phyloP scores from a whole-genome alignment of 768 basidiomycete species.

The Podaxis rugospora region DNA sequence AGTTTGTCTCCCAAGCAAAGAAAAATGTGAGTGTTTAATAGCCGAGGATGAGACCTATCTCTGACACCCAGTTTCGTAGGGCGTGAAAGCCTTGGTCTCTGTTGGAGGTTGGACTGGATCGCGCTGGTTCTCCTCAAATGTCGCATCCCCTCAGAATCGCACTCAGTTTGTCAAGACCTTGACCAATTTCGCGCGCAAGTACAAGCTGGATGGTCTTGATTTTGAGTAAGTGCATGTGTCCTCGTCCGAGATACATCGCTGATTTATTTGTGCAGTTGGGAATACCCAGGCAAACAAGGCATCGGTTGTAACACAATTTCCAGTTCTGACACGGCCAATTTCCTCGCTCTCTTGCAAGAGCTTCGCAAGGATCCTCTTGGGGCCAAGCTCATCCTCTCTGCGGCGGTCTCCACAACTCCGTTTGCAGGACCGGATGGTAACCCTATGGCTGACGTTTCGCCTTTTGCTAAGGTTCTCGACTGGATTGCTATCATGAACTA shows the following conservation, averaged over 20 bases:
- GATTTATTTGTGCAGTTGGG: constrained; percentile 55
- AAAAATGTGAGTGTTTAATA: constrained; percentile 28
- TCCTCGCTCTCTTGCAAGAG: constrained; percentile 72
- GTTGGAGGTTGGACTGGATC: constrained; percentile 74
- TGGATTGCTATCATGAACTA: constrained; percentile 64
- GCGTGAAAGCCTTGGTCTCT: constrained; percentile 52
- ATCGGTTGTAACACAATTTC: constrained; percentile 67
- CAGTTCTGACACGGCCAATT: constrained; percentile 67
- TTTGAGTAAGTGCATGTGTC: constrained; percentile 35
- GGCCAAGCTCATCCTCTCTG: constrained; percentile 53
- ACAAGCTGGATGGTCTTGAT: constrained; percentile 57
- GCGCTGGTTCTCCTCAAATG: constrained; percentile 55
- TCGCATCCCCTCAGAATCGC: constrained; percentile 54
- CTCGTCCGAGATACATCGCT: background rate
- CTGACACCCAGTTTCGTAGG: constrained; percentile 26
- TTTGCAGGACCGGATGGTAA: constrained; percentile 43
- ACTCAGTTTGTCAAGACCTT: constrained; percentile 63
- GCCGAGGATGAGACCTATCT: background rate
- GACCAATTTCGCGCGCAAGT: constrained; percentile 42
- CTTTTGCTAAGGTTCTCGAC: constrained; percentile 64
- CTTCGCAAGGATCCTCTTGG: constrained; percentile 56
- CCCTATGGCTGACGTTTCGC: constrained; percentile 63
- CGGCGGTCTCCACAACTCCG: constrained; percentile 35
- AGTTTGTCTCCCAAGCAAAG: constrained; percentile 50
- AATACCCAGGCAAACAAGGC: constrained; percentile 72